phyloP scores from a whole-genome alignment of 192 early-diverging fungal genomes.

The Coemansia reversa region DNA sequence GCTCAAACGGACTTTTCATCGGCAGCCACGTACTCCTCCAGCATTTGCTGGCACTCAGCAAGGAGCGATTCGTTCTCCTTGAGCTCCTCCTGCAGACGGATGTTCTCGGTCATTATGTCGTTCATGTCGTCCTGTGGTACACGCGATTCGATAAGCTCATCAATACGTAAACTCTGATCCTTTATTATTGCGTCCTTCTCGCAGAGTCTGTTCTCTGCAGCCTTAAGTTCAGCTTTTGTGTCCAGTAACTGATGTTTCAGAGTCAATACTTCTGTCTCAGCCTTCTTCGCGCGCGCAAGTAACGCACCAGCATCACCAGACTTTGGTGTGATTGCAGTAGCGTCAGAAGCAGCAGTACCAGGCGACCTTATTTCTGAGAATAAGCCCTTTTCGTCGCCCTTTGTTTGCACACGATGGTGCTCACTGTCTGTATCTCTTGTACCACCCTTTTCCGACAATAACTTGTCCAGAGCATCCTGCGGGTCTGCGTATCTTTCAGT shows the following conservation, averaged over 20 bases:
- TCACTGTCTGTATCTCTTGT: neutral
- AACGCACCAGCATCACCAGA: conserved; percentile 6
- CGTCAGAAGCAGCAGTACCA: neutral
- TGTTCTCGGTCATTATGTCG: conserved; percentile 41
- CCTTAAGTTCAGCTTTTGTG: conserved; percentile 48
- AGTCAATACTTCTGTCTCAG: conserved; percentile 39
- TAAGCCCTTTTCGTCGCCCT: neutral
- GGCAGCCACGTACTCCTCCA: conserved; percentile 43
- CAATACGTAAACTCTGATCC: conserved; percentile 41
- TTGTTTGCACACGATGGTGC: conserved; percentile 4
- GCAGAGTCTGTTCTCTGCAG: conserved; percentile 40
- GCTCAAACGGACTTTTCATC: conserved; percentile 8
- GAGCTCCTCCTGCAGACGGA: conserved; percentile 29
- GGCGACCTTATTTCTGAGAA: conserved; percentile 4
- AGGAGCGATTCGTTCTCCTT: conserved; percentile 41
- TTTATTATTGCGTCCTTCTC: conserved; percentile 46
- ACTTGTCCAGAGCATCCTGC: conserved; percentile 33
- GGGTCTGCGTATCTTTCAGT: conserved; percentile 26
- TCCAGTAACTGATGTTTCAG: conserved; percentile 51
- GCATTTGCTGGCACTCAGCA: conserved; percentile 46
- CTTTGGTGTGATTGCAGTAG: conserved; percentile 6
- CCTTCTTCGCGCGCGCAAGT: conserved; percentile 15
- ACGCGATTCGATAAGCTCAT: conserved; percentile 50
- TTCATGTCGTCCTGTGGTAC: conserved; percentile 51
- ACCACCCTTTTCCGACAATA: conserved; percentile 33